Evolutionary conservation across 805 yeast genomes (phyloP).

Genomic region (Wickerhamiella azyma): DNA sequence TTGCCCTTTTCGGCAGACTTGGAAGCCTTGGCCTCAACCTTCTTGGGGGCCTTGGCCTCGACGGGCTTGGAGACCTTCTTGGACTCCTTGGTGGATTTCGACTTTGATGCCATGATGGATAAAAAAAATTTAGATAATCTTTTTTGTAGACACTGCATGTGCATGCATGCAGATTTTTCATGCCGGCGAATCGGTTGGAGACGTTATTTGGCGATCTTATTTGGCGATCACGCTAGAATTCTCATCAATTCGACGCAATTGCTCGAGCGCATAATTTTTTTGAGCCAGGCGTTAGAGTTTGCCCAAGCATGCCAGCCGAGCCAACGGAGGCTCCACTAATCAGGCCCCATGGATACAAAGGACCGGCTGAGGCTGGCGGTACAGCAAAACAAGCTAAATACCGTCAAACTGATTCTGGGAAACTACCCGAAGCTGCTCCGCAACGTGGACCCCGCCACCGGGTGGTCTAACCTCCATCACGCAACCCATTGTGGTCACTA

Average conservation of each 20-base stretch:
- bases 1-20: slow-evolving; percentile 10
- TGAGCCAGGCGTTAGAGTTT: too few relatives aligned
- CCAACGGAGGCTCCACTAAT: neutral
- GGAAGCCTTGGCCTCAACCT: neutral
- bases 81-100: neutral
- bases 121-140: neutral
- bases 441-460: slow-evolving; percentile 54
- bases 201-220: too few relatives aligned
- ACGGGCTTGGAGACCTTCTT: slow-evolving; percentile 1
- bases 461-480: slow-evolving; percentile 76
- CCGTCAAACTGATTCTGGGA: slow-evolving; percentile 50
- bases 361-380: slow-evolving; percentile 57
- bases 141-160: neutral
- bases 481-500: slow-evolving; percentile 64
- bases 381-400: slow-evolving; percentile 43
- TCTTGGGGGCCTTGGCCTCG: slow-evolving; percentile 2
- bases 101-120: neutral
- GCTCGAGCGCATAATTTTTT: too few relatives aligned
- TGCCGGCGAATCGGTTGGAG: neutral
- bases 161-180: neutral
- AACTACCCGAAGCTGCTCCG: slow-evolving; percentile 57
- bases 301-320: too few relatives aligned
- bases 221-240: too few relatives aligned
- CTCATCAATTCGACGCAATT: too few relatives aligned
- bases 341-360: slow-evolving; percentile 44